phyloP scores from a whole-genome alignment of 192 early-diverging fungal genomes.

The Umbelopsis sp. region DNA sequence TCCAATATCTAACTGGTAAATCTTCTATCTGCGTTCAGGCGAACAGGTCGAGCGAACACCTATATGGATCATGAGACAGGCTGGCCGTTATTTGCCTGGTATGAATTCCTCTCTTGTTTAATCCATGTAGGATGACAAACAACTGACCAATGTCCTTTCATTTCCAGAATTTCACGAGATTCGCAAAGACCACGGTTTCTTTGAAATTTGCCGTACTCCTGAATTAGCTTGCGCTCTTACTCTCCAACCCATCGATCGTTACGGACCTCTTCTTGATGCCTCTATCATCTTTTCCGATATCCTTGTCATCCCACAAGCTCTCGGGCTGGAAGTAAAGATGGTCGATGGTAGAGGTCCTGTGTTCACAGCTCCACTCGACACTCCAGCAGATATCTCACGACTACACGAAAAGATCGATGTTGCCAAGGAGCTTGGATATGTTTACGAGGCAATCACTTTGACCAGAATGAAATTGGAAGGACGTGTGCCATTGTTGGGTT shows the following conservation, averaged over 20 bases:
- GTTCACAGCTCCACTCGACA: constrained; percentile 80
- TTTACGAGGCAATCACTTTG: constrained; percentile 92
- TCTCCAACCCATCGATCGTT: constrained; percentile 94
- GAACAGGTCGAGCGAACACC: constrained; percentile 75
- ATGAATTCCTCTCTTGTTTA: constrained; percentile 16
- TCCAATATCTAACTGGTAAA: neutral
- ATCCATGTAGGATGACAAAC: neutral
- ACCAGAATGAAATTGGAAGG: constrained; percentile 84
- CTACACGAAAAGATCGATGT: constrained; percentile 70
- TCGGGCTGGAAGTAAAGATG: constrained; percentile 96
- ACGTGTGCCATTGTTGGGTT: constrained; percentile 91
- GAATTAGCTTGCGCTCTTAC: constrained; percentile 93
- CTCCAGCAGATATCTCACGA: constrained; percentile 70
- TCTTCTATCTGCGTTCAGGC: constrained; percentile 33
- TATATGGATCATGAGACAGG: constrained; percentile 99
- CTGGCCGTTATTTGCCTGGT: constrained; percentile 95
- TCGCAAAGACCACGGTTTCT: constrained; percentile 88
- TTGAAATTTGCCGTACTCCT: constrained; percentile 92
- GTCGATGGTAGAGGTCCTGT: constrained; percentile 86
- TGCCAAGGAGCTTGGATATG: constrained; percentile 78
- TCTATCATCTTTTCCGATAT: constrained; percentile 99
- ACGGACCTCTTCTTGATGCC: constrained; percentile 85
- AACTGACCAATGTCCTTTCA: neutral
- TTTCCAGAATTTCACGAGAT: constrained; percentile 82
- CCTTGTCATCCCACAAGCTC: constrained; percentile 94